Evolutionary conservation across 2,329 filamentous ascomycete genomes (phyloP), one percentile per base, ranked within the genome.

Genomic region (Fragosphaeria purpurea): DNA sequence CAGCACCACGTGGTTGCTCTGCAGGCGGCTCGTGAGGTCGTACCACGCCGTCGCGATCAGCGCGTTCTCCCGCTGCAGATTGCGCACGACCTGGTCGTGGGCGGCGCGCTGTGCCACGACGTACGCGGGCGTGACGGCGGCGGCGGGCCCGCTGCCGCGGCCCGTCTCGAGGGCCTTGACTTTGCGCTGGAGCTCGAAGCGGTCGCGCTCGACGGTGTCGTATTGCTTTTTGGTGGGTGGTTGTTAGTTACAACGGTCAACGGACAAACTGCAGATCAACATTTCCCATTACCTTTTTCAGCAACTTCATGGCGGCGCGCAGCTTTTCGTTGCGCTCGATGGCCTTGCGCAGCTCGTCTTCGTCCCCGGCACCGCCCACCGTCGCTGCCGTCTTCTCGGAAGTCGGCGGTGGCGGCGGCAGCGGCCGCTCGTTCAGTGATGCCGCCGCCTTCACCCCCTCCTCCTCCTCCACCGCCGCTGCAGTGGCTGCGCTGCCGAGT

Each of bases 41-140:
- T 90, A 90, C 86, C 86, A 94, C 2, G 88, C 88, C n/a, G 82
- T 85, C 32, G 83, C 74, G 60, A 94, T 88, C 62, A 93, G 75
- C 40, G 77, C 76, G 64, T 88, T 88, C 66, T 94, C 88, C 58
- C 85, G 79, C 63, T 85, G 78, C 53, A 94, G 76, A 58, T 83
- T 86, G 57, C 80, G 79, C 61, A 86, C 77, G 47, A 72, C 68
- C 60, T 77, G 69, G 44, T 80, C 76, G 56, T 65, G 66, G 50
- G 73, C 69, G 42, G 73, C 72, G 73, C 79, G 59, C 47, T 52
- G 50, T 0, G 48, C 48, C 43, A 47, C 41, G 13, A 50, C 42
- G 9, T 43, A 33, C 5, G 53, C 49, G 44, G 49, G 39, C 38
- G 52, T 43, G 9, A 44, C 34, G n/a, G 44, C 35, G 37, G 51